A percentile compares a stretch with the other conserved stretches of the same genome.
These are phyloP conservation scores for Podospora anserina DNA, from an alignment of 495 filamentous ascomycete species.

Conservation along the genomic window DNA sequence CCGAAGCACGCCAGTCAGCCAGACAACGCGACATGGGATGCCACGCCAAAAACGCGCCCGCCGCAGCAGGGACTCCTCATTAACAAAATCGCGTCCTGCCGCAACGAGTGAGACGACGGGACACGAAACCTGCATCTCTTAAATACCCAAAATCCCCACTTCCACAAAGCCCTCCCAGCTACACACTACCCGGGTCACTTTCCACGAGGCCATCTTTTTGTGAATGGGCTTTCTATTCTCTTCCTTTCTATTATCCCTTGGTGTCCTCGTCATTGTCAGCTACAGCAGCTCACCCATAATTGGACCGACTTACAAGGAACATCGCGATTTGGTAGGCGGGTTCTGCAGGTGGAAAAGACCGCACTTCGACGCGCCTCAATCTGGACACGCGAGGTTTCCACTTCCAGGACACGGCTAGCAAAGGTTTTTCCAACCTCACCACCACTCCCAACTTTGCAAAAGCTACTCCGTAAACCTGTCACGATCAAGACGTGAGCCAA, in stretches of 20 bases:
- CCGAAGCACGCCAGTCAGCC: constrained; percentile 14
- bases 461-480: constrained; percentile 17
- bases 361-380: constrained; percentile 28
- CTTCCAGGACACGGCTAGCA: constrained; percentile 8
- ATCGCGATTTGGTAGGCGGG: constrained; percentile 14
- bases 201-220: constrained; percentile 3
- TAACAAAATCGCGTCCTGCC: constrained; percentile 2
- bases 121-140: constrained; percentile 7
- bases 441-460: background rate
- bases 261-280: background rate
- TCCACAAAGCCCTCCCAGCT: background rate
- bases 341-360: constrained; percentile 18
- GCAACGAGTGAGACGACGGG: constrained; percentile 1
- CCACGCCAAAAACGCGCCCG: background rate
- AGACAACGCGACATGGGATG: constrained; percentile 9
- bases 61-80: constrained; percentile 1
- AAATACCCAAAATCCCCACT: background rate
- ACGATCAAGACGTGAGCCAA: constrained; percentile 25
- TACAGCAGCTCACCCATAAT: background rate
- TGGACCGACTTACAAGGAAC: constrained; percentile 18
- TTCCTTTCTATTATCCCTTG: background rate
- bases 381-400: constrained; percentile 18
- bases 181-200: background rate
- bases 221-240: background rate
- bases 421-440: constrained; percentile 10